phyloP scores from a whole-genome alignment of 768 basidiomycete species.

The Leccinellum rugosiceps region DNA sequence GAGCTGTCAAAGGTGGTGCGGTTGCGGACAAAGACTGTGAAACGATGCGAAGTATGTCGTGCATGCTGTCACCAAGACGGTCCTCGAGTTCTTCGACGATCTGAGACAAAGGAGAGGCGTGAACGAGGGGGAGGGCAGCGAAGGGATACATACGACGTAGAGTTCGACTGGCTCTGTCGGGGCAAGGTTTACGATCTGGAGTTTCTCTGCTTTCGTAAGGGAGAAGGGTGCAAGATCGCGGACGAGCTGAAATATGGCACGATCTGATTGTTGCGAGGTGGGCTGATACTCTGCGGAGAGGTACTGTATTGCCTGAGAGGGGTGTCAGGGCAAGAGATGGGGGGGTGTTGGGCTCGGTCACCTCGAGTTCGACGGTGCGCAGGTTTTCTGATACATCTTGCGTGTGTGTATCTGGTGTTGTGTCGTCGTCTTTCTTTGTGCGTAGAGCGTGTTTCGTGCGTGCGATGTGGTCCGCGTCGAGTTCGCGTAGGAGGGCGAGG shows the following conservation, averaged over 20 bases:
- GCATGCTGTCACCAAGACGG: constrained; percentile 66
- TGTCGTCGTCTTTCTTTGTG: constrained; percentile 76
- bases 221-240: constrained; percentile 62
- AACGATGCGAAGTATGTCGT: constrained; percentile 62
- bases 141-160: constrained; percentile 67
- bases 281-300: constrained; percentile 75
- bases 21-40: constrained; percentile 36
- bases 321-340: constrained; percentile 1
- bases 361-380: constrained; percentile 81
- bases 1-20: background rate
- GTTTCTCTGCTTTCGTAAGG: constrained; percentile 88
- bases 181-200: constrained; percentile 88
- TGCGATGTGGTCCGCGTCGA: constrained; percentile 69
- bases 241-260: constrained; percentile 63
- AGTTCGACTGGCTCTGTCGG: constrained; percentile 82
- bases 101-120: constrained; percentile 38
- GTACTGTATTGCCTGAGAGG: constrained; percentile 74
- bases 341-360: constrained; percentile 3
- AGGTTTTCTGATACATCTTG: constrained; percentile 66
- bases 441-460: constrained; percentile 68
- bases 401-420: constrained; percentile 6
- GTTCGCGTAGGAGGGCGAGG: constrained; percentile 67
- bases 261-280: constrained; percentile 58
- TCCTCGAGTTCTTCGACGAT: constrained; percentile 91
- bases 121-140: background rate